Conservation (phyloP, 257 asterid genomes). For the Forsythia viridissima region DNA sequence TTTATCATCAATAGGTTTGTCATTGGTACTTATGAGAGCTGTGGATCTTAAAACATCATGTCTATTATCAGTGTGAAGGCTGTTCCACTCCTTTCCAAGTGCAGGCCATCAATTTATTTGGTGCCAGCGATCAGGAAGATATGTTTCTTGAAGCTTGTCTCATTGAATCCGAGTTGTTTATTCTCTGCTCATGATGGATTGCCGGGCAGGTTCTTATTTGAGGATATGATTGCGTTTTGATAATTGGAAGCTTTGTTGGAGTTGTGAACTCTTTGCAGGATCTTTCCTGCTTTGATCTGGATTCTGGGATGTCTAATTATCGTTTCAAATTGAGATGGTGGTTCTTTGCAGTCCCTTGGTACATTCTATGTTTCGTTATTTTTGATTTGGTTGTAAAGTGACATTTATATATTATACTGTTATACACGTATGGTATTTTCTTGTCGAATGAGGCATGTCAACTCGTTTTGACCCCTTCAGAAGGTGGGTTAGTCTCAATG, state of each 20-base stretch:
- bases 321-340: neutral
- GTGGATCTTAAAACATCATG: neutral
- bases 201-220: neutral
- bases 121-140: neutral
- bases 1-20: neutral
- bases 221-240: neutral
- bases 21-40: neutral
- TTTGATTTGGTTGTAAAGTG: neutral
- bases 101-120: neutral
- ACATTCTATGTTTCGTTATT: neutral
- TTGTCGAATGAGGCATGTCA: neutral
- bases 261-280: neutral
- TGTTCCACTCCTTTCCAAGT: neutral
- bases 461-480: neutral
- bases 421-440: neutral
- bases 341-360: neutral
- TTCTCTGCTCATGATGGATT: no score
- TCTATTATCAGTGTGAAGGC: neutral
- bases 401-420: neutral
- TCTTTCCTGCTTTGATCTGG: neutral
- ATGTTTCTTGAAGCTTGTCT: neutral
- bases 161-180: neutral
- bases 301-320: neutral
- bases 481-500: no score
- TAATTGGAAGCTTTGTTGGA: neutral